Conservation (phyloP, 2,329 filamentous ascomycete species). For the Apiospora sp. region DNA sequence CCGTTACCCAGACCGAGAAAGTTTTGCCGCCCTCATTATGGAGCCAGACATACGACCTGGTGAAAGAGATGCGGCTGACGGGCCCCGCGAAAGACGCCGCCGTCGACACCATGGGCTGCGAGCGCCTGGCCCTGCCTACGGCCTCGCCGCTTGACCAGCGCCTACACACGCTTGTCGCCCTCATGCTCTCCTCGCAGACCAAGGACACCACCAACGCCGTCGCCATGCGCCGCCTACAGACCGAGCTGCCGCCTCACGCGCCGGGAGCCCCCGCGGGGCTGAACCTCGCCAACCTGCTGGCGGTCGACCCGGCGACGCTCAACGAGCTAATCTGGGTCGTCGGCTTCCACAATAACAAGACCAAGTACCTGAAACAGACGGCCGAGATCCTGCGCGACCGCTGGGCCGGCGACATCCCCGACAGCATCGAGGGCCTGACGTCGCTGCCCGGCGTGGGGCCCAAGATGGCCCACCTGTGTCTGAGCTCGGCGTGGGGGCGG, state of each 20-base stretch:
- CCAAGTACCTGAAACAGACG: slow-evolving; percentile 79
- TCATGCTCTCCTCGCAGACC: slow-evolving; percentile 93
- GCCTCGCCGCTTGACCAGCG: slow-evolving; percentile 66
- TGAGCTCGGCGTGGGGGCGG: slow-evolving; percentile 73
- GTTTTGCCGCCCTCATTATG: slow-evolving; percentile 49
- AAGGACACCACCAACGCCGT: slow-evolving; percentile 91
- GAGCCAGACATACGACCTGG: slow-evolving; percentile 80
- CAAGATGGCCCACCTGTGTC: slow-evolving; percentile 92
- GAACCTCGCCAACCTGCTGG: slow-evolving; percentile 79
- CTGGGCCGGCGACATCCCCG: slow-evolving; percentile 79
- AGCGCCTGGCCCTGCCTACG: slow-evolving; percentile 68
- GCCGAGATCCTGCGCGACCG: slow-evolving; percentile 76
- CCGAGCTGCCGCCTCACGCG: slow-evolving; percentile 67
- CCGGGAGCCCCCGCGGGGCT: slow-evolving; percentile 61
- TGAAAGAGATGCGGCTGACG: slow-evolving; percentile 77
- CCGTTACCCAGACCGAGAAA: slow-evolving; percentile 31
- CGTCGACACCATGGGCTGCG: slow-evolving; percentile 98
- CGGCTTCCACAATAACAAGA: slow-evolving; percentile 96
- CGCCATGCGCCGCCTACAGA: slow-evolving; percentile 81
- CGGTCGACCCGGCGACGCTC: slow-evolving; percentile 68
- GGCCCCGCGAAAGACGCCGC: slow-evolving; percentile 74
- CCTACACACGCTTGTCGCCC: slow-evolving; percentile 84
- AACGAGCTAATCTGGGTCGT: slow-evolving; percentile 84
- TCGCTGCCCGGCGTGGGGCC: slow-evolving; percentile 87
- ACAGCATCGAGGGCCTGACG: slow-evolving; percentile 77